Evolutionary conservation across 176 grass and related monocot species (phyloP).

Genomic region (Triticum turgidum): DNA sequence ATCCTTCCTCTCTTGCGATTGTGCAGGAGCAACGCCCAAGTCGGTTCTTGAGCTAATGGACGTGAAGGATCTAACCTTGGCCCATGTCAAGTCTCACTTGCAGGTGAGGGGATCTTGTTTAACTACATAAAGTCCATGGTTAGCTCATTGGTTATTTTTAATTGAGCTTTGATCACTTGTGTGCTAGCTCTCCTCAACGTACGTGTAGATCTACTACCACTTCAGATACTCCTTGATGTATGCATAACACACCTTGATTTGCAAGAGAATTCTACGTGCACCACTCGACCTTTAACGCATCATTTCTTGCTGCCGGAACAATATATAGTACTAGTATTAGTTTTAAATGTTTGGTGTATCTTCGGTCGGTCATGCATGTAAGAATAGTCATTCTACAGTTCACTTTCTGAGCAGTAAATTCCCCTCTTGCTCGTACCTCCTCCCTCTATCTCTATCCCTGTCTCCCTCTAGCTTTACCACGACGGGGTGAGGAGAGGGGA

Average conservation of each 20-base stretch:
- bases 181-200: not conserved
- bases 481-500: not conserved
- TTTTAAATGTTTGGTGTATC: no score
- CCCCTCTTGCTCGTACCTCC: not conserved
- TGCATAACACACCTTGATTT: not conserved
- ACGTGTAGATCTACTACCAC: not conserved
- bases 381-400: conserved; percentile 25
- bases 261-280: conserved; percentile 9
- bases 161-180: not conserved
- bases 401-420: conserved; percentile 39
- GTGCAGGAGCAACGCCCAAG: conserved; percentile 91
- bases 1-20: not conserved
- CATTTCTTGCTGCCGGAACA: not conserved
- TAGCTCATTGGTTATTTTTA: not conserved
- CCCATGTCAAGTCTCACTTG: conserved; percentile 96
- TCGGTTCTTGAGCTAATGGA: conserved; percentile 98
- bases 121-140: not conserved
- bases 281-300: no score
- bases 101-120: conserved; percentile 49
- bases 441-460: not conserved
- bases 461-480: conserved; percentile 19
- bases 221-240: no score
- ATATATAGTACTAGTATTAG: not conserved
- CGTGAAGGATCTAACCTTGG: conserved; percentile 95
- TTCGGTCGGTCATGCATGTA: conserved; percentile 33